Conservation (phyloP, 805 yeast genomes). For the Jamesozyma hellenica region DNA sequence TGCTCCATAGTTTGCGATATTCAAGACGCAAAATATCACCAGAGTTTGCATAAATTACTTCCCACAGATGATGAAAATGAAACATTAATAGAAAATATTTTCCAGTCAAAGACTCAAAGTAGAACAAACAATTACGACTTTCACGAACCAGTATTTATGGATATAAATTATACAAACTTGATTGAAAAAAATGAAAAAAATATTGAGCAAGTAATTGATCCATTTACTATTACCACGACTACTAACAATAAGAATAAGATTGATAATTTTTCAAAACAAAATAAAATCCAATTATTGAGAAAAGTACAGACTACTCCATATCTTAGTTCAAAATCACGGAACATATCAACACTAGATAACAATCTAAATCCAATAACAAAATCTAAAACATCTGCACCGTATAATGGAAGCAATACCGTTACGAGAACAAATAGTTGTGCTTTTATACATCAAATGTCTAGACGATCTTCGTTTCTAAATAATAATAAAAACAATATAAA, state of each 20-base stretch:
- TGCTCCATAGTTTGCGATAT: slow-evolving; percentile 21
- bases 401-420: too few relatives aligned
- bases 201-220: not conserved
- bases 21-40: not conserved
- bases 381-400: not conserved
- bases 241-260: not conserved
- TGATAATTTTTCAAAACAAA: not conserved
- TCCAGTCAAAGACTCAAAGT: too few relatives aligned
- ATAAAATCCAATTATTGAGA: not conserved
- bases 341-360: not conserved
- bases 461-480: slow-evolving; percentile 2
- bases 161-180: not conserved
- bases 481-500: not conserved
- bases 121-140: too few relatives aligned
- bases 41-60: too few relatives aligned
- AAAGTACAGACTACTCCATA: slow-evolving; percentile 5
- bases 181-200: not conserved
- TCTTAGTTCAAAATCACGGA: not conserved
- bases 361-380: not conserved
- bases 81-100: slow-evolving; percentile 1
- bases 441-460: slow-evolving; percentile 7
- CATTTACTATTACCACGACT: not conserved
- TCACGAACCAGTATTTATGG: not conserved
- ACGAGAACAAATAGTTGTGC: slow-evolving; percentile 10
- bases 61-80: not conserved